A percentile compares a stretch with the other conserved stretches of the same genome.
These are phyloP conservation scores for Cryoendolithus antarcticus DNA, from an alignment of 2,329 filamentous ascomycete genomes.

Conservation along the genomic window DNA sequence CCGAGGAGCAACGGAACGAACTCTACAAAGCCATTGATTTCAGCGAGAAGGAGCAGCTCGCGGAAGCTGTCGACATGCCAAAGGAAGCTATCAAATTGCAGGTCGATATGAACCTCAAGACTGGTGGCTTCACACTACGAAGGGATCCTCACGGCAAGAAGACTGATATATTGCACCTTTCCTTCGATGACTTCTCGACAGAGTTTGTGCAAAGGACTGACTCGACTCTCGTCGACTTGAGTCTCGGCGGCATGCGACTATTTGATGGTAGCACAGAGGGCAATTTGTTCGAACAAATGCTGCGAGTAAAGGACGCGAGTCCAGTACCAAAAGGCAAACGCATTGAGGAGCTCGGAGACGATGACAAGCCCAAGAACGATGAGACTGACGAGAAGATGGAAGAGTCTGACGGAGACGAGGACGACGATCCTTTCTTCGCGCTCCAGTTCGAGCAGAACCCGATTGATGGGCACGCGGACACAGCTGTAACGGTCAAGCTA, in stretches of 20 bases:
- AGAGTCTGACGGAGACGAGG: slow-evolving; percentile 30
- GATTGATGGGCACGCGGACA: slow-evolving; percentile 80
- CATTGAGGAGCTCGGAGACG: slow-evolving; percentile 37
- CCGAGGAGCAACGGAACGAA: slow-evolving; percentile 89
- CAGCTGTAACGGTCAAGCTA: slow-evolving; percentile 77
- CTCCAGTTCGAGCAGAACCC: slow-evolving; percentile 91
- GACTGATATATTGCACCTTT: slow-evolving; percentile 73
- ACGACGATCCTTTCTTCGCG: slow-evolving; percentile 74
- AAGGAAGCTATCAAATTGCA: slow-evolving; percentile 88
- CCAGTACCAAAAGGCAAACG: slow-evolving; percentile 38
- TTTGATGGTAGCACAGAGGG: slow-evolving; percentile 92
- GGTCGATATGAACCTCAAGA: slow-evolving; percentile 79
- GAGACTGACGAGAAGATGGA: slow-evolving; percentile 35
- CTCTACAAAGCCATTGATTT: slow-evolving; percentile 96
- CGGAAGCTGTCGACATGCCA: slow-evolving; percentile 79
- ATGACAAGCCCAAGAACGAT: slow-evolving; percentile 29
- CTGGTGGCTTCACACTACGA: slow-evolving; percentile 89
- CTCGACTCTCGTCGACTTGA: slow-evolving; percentile 77
- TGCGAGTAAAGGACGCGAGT: slow-evolving; percentile 82
- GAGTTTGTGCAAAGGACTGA: slow-evolving; percentile 83
- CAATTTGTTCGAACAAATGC: slow-evolving; percentile 86
- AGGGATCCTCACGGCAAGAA: slow-evolving; percentile 64
- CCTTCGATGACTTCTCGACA: slow-evolving; percentile 90
- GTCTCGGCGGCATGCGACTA: slow-evolving; percentile 81
- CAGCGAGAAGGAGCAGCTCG: slow-evolving; percentile 85